Percentiles rank a stretch among this genome's conserved stretches.
These are phyloP conservation scores for Globisporangium ultimum DNA, from an alignment of 352 stramenopile genomes.

Conservation along the genomic window DNA sequence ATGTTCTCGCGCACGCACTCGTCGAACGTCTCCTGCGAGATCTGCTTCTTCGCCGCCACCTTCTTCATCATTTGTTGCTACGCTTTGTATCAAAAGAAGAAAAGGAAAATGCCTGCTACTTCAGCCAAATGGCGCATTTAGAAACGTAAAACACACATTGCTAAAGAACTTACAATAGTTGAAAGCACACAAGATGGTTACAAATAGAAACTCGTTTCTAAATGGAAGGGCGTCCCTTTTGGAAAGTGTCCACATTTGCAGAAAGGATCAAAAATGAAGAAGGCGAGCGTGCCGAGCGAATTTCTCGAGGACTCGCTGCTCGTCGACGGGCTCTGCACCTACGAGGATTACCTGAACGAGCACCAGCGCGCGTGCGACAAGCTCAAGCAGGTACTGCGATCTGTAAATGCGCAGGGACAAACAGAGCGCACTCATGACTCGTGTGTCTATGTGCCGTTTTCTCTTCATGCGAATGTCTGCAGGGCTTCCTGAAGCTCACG, in stretches of 20 bases:
- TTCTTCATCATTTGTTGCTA: constrained; percentile 19
- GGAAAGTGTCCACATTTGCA: no score
- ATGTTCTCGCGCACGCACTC: constrained; percentile 88
- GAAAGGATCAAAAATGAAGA: no score
- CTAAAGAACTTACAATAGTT: no score
- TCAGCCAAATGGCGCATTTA: neutral
- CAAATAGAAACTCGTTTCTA: constrained; percentile 8
- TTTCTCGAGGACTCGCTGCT: constrained; percentile 29
- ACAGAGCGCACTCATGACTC: no score
- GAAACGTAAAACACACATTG: neutral
- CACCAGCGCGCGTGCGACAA: constrained; percentile 42
- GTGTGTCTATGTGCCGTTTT: no score
- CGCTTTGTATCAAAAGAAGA: neutral
- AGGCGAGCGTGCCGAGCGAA: neutral
- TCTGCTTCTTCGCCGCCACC: constrained; percentile 39
- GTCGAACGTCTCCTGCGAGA: constrained; percentile 90
- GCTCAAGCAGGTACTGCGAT: constrained; percentile 46
- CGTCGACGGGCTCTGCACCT: constrained; percentile 32
- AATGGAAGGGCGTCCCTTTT: neutral
- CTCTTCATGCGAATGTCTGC: neutral
- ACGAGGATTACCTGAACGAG: constrained; percentile 49
- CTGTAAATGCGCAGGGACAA: no score
- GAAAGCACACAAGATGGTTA: no score
- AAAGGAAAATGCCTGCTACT: neutral
- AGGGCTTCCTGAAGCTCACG: constrained; percentile 73